Conservation (phyloP, 2,329 filamentous ascomycete species). For the Diaporthe eres region DNA sequence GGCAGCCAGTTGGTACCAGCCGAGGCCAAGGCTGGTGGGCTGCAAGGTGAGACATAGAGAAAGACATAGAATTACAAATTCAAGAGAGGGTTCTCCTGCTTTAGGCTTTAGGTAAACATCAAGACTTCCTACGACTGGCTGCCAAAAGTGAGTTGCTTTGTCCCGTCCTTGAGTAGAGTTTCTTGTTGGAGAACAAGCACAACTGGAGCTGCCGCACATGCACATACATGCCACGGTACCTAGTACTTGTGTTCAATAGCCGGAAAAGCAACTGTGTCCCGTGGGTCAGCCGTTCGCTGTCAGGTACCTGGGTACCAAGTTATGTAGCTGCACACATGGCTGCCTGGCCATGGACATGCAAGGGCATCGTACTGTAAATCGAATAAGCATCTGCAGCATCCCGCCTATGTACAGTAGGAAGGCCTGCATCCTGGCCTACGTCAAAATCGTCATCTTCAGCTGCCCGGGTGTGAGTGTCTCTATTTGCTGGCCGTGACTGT, state of each 20-base stretch:
- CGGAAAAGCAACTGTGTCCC: conserved; percentile 22
- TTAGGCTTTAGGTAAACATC: too few relatives aligned
- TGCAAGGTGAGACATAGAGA: too few relatives aligned
- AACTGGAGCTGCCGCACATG: neutral
- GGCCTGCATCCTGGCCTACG: neutral
- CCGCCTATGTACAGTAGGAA: neutral
- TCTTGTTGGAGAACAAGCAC: conserved; percentile 15
- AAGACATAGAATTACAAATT: too few relatives aligned
- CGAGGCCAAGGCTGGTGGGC: too few relatives aligned
- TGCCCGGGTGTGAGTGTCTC: neutral
- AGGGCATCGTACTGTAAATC: neutral
- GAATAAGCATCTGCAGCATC: neutral
- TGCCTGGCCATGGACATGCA: neutral
- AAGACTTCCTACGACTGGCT: too few relatives aligned
- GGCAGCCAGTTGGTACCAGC: neutral
- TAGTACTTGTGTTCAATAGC: neutral
- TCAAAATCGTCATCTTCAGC: neutral
- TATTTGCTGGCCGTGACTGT: neutral
- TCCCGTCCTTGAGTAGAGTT: too few relatives aligned
- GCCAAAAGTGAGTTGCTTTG: too few relatives aligned
- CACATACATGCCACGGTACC: neutral
- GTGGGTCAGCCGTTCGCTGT: neutral
- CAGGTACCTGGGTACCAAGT: neutral
- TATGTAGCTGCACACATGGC: neutral
- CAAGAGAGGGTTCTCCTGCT: too few relatives aligned